Base-by-base conservation (phyloP, 306 rosid species). In the Alnus glutinosa region DNA sequence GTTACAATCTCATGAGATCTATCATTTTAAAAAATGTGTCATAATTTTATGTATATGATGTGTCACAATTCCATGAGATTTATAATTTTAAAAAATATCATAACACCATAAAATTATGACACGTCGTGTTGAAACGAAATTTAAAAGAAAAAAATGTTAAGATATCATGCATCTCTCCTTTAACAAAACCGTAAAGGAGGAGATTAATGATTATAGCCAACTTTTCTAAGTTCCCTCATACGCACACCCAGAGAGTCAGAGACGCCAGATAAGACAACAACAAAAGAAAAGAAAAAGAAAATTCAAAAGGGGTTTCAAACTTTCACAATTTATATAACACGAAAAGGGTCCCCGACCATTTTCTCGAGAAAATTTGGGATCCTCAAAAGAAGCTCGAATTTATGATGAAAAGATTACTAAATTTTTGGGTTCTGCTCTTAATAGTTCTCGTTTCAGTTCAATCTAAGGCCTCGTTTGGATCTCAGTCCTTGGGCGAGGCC, bases 401-500 rank as follows among this genome's bases (percentile, higher is more conserved):
- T 70, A 81, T 48, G 34, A 89, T 88, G 96, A 86, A 80, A 85
- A 67, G 5, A 8, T 42, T 18, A 9, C 2, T 44, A 23, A 19
- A 50, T 59, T 34, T 50, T 32, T 12, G 81, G 83, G 57, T 78
- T 85, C 14, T 78, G 80, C 49, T 67, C 6, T 42, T 64, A 14
- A 7, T 82, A 52, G 63, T 84, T 46, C 8, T 85, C 19, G 37
- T 84, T 70, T 75, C 34, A 75, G 44, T 86, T 80, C 85, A 85
- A 73, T 83, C 78, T 8, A 54, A 82, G 80, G 78, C 74, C 39
- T 83, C 78, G 34, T 51, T 76, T 73, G 84, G 83, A 86, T 92
- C 93, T 46, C 90, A 77, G 83, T 78, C 71, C 15, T 78, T 85
- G 9, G 79, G 84, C 48, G 91, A 91, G 76, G 99, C 99, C 64